Evolutionary conservation across 208 protist species (phyloP).

Genomic region (Porcisia hertigi): DNA sequence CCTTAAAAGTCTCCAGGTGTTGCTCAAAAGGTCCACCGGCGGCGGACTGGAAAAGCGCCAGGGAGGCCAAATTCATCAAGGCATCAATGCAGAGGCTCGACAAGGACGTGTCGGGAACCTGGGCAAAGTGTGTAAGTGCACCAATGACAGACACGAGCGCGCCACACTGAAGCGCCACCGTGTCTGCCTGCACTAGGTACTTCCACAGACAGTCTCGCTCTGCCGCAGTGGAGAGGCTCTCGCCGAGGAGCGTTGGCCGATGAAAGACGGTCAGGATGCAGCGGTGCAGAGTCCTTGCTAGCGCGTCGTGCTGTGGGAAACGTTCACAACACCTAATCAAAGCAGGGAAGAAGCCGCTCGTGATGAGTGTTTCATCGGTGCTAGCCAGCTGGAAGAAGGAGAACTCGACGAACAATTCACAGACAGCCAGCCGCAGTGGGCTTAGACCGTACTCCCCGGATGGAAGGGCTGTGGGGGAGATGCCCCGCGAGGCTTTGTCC

Average conservation of each 20-base stretch:
- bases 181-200: slow-evolving; percentile 30
- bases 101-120: slow-evolving; percentile 27
- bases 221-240: slow-evolving; percentile 28
- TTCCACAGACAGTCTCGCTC: slow-evolving; percentile 48
- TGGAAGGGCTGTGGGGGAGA: not conserved
- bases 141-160: slow-evolving; percentile 22
- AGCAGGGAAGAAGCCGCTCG: slow-evolving; percentile 45
- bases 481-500: too few relatives aligned
- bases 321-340: slow-evolving; percentile 42
- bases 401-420: slow-evolving; percentile 66
- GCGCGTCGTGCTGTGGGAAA: slow-evolving; percentile 51
- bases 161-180: slow-evolving; percentile 8
- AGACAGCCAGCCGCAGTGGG: slow-evolving; percentile 37
- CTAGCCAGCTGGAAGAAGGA: slow-evolving; percentile 39
- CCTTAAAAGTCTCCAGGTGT: slow-evolving; percentile 34
- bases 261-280: slow-evolving; percentile 49
- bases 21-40: slow-evolving; percentile 28
- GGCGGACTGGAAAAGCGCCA: slow-evolving; percentile 38
- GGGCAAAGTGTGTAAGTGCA: slow-evolving; percentile 28
- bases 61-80: slow-evolving; percentile 30
- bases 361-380: slow-evolving; percentile 45
- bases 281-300: slow-evolving; percentile 41
- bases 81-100: slow-evolving; percentile 50
- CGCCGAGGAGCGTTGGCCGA: slow-evolving; percentile 32
- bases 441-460: slow-evolving; percentile 20